Conservation (phyloP, 176 grass and related monocot species). For the Calamus simplicifolius region DNA sequence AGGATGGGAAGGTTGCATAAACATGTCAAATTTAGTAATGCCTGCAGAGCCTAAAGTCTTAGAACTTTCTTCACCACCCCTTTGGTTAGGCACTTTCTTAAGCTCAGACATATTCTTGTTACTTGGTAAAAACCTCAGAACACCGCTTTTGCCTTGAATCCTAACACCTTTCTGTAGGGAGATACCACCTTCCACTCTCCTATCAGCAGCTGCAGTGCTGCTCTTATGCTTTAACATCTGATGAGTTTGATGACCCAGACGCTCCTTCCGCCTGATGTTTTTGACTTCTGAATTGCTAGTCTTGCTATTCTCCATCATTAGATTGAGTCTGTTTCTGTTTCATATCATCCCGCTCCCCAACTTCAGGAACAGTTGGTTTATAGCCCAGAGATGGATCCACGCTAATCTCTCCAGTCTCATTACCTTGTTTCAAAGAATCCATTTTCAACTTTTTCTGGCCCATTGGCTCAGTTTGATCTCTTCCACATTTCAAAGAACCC, state of each 20-base stretch:
- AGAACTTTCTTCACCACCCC: constrained; percentile 18
- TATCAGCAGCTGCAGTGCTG: not conserved
- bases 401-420: constrained; percentile 52
- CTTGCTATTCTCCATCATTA: not conserved
- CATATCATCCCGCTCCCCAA: not conserved
- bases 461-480: constrained; percentile 17
- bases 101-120: constrained; percentile 1
- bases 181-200: constrained; percentile 3
- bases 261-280: constrained; percentile 12
- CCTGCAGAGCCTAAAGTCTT: not conserved
- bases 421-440: constrained; percentile 32
- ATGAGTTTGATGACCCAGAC: constrained; percentile 14
- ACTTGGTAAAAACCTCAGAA: constrained; percentile 30
- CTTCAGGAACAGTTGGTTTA: not conserved
- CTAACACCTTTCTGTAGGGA: constrained; percentile 1
- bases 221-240: constrained; percentile 10
- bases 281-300: constrained; percentile 1
- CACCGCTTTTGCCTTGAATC: constrained; percentile 46
- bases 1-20: constrained; percentile 10
- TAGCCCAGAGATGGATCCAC: constrained; percentile 29
- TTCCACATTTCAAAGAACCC: constrained; percentile 8
- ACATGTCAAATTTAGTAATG: not conserved
- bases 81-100: not conserved
- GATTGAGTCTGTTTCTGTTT: constrained; percentile 24
- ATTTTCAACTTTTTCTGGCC: constrained; percentile 32